Percentiles rank a stretch among this genome's conserved stretches.
These are phyloP conservation scores for Marasmius sp. DNA, from an alignment of 1,284 basidiomycete species.

Conservation along the genomic window DNA sequence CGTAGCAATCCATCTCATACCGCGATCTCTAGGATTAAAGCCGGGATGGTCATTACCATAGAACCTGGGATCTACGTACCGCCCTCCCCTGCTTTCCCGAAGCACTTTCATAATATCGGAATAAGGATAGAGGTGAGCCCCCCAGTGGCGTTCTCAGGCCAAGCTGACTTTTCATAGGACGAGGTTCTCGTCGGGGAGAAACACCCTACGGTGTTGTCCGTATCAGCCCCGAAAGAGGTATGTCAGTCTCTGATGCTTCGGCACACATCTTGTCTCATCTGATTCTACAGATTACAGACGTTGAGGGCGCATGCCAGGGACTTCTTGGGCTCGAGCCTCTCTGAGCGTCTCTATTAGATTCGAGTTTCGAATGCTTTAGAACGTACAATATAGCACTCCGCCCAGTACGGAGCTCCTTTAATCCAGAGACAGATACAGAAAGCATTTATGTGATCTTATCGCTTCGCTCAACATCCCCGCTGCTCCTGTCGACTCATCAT, in stretches of 20 bases:
- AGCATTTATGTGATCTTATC: no score
- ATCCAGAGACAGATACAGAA: no score
- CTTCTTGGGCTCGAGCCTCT: conserved; percentile 65
- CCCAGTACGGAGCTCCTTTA: no score
- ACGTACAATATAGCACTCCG: not conserved
- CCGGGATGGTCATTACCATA: conserved; percentile 87
- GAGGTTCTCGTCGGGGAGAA: conserved; percentile 78
- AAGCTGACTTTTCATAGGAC: conserved; percentile 49
- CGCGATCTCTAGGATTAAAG: conserved; percentile 49
- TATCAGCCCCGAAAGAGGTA: conserved; percentile 87
- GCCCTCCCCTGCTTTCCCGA: conserved; percentile 72
- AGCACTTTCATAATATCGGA: conserved; percentile 84
- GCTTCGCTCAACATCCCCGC: no score
- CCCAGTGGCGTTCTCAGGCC: conserved; percentile 13
- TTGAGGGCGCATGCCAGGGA: conserved; percentile 87
- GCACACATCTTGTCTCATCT: not conserved
- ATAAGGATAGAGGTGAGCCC: conserved; percentile 79
- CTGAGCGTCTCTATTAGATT: conserved; percentile 26
- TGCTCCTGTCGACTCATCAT: no score
- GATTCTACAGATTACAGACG: conserved; percentile 63
- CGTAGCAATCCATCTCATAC: not conserved
- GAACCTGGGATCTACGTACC: conserved; percentile 89
- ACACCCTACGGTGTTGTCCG: conserved; percentile 69
- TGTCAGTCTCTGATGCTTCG: not conserved
- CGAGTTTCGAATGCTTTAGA: not conserved